Evolutionary conservation across 2,329 filamentous ascomycete genomes (phyloP).

Genomic region (Blastomyces parvus): DNA sequence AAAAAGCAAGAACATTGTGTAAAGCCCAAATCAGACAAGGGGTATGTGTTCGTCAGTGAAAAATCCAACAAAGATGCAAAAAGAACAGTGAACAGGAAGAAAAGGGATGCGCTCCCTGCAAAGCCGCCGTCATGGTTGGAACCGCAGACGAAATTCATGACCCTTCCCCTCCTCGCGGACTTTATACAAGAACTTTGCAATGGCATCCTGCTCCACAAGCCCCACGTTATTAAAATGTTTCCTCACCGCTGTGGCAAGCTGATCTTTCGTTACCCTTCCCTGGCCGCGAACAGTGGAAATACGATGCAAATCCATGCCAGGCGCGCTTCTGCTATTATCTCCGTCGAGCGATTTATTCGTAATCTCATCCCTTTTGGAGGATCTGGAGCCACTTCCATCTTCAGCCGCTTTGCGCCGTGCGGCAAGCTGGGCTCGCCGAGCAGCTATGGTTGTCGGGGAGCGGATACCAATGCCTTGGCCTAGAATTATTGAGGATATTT

Average conservation of each 20-base stretch:
- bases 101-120: not conserved
- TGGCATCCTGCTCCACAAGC: slow-evolving; percentile 39
- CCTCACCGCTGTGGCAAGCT: slow-evolving; percentile 35
- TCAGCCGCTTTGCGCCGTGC: slow-evolving; percentile 2
- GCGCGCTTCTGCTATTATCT: not conserved
- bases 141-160: slow-evolving; percentile 33
- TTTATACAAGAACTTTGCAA: slow-evolving; percentile 41
- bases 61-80: not conserved
- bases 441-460: slow-evolving; percentile 37
- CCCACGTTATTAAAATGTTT: slow-evolving; percentile 42
- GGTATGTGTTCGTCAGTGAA: not conserved
- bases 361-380: slow-evolving; percentile 6
- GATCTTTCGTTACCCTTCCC: slow-evolving; percentile 34
- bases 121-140: slow-evolving; percentile 28
- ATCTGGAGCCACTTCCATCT: not conserved
- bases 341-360: not conserved
- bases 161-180: slow-evolving; percentile 39
- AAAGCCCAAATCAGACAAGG: not conserved
- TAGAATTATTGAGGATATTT: slow-evolving; percentile 41
- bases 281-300: slow-evolving; percentile 19
- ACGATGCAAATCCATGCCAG: not conserved
- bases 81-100: not conserved
- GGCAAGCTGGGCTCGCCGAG: slow-evolving; percentile 24
- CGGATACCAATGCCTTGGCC: slow-evolving; percentile 37
- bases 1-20: not conserved